Percentiles rank a stretch among this genome's conserved stretches.
Evolutionary conservation across 768 basidiomycete species (phyloP).

Genomic region (Favolaschia claudopus): DNA sequence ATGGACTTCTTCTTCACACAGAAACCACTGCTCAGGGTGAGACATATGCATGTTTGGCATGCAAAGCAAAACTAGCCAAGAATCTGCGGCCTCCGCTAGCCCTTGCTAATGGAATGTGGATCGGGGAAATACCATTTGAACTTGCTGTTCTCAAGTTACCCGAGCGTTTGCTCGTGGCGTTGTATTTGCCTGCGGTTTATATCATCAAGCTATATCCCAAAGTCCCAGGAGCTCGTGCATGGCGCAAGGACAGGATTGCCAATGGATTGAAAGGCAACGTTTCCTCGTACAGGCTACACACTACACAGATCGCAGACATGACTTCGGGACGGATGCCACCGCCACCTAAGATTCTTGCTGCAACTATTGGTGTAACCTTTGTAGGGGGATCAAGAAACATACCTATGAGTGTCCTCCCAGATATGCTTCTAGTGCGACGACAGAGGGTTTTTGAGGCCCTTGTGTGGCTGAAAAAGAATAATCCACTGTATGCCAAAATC

Average conservation of each 20-base stretch:
- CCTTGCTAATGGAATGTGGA: constrained; percentile 37
- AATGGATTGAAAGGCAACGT: constrained; percentile 42
- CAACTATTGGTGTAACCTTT: constrained; percentile 38
- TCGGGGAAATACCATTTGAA: constrained; percentile 28
- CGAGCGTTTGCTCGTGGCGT: constrained; percentile 32
- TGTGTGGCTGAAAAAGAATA: constrained; percentile 42
- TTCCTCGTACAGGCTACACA: too few relatives aligned
- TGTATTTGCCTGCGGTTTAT: constrained; percentile 26
- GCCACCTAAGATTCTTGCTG: constrained; percentile 22
- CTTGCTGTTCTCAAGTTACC: constrained; percentile 26
- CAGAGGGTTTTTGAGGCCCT: constrained; percentile 32
- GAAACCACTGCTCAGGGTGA: neutral
- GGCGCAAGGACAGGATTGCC: constrained; percentile 23
- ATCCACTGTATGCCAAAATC: constrained; percentile 35
- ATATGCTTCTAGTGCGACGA: constrained; percentile 33
- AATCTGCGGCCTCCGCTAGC: constrained; percentile 8
- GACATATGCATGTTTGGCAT: neutral
- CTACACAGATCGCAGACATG: too few relatives aligned
- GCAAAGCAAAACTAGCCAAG: neutral
- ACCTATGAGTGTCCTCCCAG: constrained; percentile 26
- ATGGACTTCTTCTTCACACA: neutral
- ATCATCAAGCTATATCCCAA: constrained; percentile 6
- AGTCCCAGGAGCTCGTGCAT: neutral
- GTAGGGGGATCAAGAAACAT: constrained; percentile 33
- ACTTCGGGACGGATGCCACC: constrained; percentile 35